A percentile compares a stretch with the other conserved stretches of the same genome.
Evolutionary conservation across 2,329 filamentous ascomycete genomes (phyloP).

Genomic region (Penicillium sp.): DNA sequence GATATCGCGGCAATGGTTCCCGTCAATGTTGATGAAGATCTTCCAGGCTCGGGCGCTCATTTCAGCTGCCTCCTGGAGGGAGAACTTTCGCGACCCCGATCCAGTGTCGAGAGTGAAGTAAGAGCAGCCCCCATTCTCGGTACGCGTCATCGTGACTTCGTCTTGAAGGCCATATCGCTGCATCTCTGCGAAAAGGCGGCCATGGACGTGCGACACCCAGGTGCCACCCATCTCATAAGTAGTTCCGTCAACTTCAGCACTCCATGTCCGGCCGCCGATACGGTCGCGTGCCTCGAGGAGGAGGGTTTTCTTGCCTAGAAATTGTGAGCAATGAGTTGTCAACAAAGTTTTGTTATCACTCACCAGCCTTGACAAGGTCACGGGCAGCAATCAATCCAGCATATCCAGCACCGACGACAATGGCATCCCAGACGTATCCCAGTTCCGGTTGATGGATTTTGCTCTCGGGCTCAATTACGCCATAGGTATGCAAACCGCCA

Average conservation of each 20-base stretch:
- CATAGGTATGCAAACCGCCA: background rate
- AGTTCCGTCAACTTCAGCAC: slow-evolving; percentile 38
- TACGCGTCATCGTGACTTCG: slow-evolving; percentile 31
- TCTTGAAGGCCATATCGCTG: slow-evolving; percentile 23
- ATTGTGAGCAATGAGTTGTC: slow-evolving; percentile 29
- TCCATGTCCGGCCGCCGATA: too few relatives aligned
- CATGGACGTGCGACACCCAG: slow-evolving; percentile 37
- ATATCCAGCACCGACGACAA: slow-evolving; percentile 37
- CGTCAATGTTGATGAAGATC: slow-evolving; percentile 32
- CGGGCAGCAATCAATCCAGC: slow-evolving; percentile 33
- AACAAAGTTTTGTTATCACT: background rate
- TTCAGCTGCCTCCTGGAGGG: slow-evolving; percentile 28
- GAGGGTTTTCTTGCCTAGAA: too few relatives aligned
- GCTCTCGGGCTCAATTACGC: background rate
- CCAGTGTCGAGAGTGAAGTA: slow-evolving; percentile 20
- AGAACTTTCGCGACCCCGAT: slow-evolving; percentile 19
- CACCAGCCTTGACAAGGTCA: slow-evolving; percentile 23
- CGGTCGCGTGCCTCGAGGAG: too few relatives aligned
- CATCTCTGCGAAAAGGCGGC: background rate
- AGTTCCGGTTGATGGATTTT: background rate
- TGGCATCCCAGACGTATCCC: slow-evolving; percentile 18
- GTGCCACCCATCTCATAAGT: slow-evolving; percentile 52
- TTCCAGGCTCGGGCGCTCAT: slow-evolving; percentile 22
- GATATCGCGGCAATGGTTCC: slow-evolving; percentile 22
- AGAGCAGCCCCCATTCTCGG: slow-evolving; percentile 9